A percentile compares a stretch with the other conserved stretches of the same genome.
These are phyloP conservation scores for Parachaetomium inaequale DNA, from an alignment of 495 filamentous ascomycete genomes.

Conservation along the genomic window DNA sequence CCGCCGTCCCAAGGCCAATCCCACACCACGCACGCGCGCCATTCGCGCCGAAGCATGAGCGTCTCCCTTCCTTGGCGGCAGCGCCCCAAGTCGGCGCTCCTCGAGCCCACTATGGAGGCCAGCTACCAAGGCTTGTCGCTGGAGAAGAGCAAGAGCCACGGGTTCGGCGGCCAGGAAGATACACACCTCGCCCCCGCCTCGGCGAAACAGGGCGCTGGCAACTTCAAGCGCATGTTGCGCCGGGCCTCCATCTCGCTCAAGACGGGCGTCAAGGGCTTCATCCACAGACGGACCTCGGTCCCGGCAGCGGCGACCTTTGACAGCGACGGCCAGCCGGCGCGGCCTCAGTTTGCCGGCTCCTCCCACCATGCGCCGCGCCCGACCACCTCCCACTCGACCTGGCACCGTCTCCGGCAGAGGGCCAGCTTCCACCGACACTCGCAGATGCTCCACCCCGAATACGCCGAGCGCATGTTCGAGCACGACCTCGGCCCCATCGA, in stretches of 20 bases:
- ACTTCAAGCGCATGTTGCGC: conserved; percentile 45
- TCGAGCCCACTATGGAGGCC: conserved; percentile 21
- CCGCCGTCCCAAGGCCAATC: conserved; percentile 16
- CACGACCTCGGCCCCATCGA: conserved; percentile 31
- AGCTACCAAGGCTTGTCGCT: conserved; percentile 19
- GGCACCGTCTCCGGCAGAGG: conserved; percentile 48
- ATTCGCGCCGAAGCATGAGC: conserved; percentile 37
- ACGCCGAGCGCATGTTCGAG: conserved; percentile 35
- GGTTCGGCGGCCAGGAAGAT: conserved; percentile 22
- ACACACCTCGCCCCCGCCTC: conserved; percentile 16
- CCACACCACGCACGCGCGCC: conserved; percentile 2
- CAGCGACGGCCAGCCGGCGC: conserved; percentile 27
- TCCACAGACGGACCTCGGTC: conserved; percentile 46
- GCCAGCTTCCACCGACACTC: conserved; percentile 48
- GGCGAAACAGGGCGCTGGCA: conserved; percentile 20
- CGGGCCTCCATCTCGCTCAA: conserved; percentile 49
- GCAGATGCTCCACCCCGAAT: conserved; percentile 35
- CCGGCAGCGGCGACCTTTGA: conserved; percentile 34
- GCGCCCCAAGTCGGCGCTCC: conserved; percentile 31
- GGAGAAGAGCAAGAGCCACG: conserved; percentile 35
- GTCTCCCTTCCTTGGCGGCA: conserved; percentile 36
- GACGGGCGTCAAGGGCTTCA: conserved; percentile 40
- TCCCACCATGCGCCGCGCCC: conserved; percentile 28
- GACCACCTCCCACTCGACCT: conserved; percentile 45
- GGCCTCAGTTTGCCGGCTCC: conserved; percentile 23